Evolutionary conservation across 2,329 filamentous ascomycete genomes (phyloP), one percentile per base, ranked within the genome.

Genomic region (Torrubiella hemipterigena): DNA sequence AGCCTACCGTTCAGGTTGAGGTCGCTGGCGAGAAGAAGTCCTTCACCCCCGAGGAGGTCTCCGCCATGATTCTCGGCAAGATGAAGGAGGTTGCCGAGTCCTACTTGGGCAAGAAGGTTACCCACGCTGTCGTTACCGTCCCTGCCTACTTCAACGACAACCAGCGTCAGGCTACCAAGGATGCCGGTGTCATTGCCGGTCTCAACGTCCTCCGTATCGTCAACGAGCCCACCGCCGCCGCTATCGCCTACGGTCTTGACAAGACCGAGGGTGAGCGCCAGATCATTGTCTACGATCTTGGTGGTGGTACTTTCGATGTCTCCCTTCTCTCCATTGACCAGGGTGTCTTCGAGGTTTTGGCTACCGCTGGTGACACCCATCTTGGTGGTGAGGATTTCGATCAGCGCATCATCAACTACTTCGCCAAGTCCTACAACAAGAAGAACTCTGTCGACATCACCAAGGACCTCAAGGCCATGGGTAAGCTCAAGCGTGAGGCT

Each of bases 321-420:
- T 91, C 86, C 33, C 83, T 94, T 43, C 76, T 94, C 35, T 91
- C 81, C 37, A 91, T 93, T 43, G 85, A 93, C 49, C 70, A 86
- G 54, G 87, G 87, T 57, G 83, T 93, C 48, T 94, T 95, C 55
- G 86, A 94, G 69, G 87, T 95, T 47, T 64, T 89, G 62, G 81
- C 87, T 60, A 94, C 86, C 50, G 85, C 86, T 55, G 86, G 87
- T 85, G 87, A 95, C 59, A 94, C 87, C 50, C 87, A 94, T 62
- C 76, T 95, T 47, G 87, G 87, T 80, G 87, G 87, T 77, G 87
- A 96, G 64, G 89, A 96, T 69, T 96, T 96, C 60, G 89, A 96
- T 61, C 86, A 96, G 74, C 81, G 89, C 57, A 73, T 96, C 60
- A 94, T 96, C 69, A 85, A 82, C 72, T 73, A 89, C 77, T 85